Evolutionary conservation across 139 green algal species (phyloP).

Genomic region (Chlamydomonas schloesseri): DNA sequence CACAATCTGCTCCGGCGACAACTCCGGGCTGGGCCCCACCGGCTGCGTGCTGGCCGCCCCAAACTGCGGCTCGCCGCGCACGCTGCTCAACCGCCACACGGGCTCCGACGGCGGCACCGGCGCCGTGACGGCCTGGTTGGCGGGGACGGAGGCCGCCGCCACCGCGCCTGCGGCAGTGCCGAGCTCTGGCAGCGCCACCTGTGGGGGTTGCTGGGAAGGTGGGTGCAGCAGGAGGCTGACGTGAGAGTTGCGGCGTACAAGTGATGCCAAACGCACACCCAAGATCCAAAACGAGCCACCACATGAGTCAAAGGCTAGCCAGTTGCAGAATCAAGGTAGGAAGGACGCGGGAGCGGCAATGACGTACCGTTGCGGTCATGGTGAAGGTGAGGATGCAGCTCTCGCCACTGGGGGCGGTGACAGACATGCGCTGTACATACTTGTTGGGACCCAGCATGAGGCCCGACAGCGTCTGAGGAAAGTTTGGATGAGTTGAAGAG

Average conservation of each 20-base stretch:
- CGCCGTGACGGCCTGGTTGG: neutral
- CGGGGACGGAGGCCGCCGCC: neutral
- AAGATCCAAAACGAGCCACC: too few relatives aligned
- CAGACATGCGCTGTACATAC: constrained; percentile 44
- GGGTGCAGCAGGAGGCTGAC: too few relatives aligned
- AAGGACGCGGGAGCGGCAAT: too few relatives aligned
- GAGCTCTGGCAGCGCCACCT: neutral
- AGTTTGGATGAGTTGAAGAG: too few relatives aligned
- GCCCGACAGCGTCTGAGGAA: constrained; percentile 34
- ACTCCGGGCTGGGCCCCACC: constrained; percentile 42
- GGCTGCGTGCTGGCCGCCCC: neutral
- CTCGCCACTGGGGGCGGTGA: constrained; percentile 44
- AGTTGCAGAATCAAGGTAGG: too few relatives aligned
- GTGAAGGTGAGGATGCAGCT: constrained; percentile 55
- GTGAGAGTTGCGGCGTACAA: too few relatives aligned
- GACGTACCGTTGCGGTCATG: constrained; percentile 15
- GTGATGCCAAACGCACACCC: too few relatives aligned
- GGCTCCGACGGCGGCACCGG: neutral
- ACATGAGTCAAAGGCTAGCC: too few relatives aligned
- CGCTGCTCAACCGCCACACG: constrained; percentile 30
- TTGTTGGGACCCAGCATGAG: constrained; percentile 41
- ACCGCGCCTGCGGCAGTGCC: neutral
- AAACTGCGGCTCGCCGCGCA: constrained; percentile 19
- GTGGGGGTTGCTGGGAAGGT: neutral
- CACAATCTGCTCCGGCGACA: constrained; percentile 55